Conservation (phyloP, 2,329 filamentous ascomycete genomes). For the Ceratocystis variospora region DNA sequence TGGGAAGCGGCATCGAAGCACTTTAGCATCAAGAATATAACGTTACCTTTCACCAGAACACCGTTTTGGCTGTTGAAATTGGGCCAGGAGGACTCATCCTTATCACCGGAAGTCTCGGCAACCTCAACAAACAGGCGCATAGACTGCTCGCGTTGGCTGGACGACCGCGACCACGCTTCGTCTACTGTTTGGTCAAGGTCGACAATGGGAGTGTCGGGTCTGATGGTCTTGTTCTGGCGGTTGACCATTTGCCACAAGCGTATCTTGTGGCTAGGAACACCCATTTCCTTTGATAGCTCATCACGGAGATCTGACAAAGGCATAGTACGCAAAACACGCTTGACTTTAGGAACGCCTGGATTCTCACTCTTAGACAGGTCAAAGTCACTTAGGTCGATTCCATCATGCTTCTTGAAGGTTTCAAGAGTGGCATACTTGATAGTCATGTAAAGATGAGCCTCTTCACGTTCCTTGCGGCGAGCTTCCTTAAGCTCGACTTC, state of each 20-base stretch:
- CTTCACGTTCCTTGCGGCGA: constrained; percentile 74
- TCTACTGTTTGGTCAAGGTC: constrained; percentile 66
- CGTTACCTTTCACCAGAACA: constrained; percentile 44
- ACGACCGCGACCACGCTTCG: constrained; percentile 44
- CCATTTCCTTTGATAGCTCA: constrained; percentile 56
- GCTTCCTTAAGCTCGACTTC: constrained; percentile 65
- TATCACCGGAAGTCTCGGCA: constrained; percentile 48
- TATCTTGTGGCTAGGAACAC: constrained; percentile 52
- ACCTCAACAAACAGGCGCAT: constrained; percentile 82
- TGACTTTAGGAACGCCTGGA: constrained; percentile 53
- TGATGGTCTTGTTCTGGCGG: constrained; percentile 89
- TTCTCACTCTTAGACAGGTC: constrained; percentile 28
- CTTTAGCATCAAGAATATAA: constrained; percentile 80
- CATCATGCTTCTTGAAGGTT: constrained; percentile 67
- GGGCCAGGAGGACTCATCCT: constrained; percentile 61
- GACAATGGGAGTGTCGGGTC: constrained; percentile 75
- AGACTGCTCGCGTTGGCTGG: constrained; percentile 51
- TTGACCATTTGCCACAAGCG: constrained; percentile 97
- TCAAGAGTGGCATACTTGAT: constrained; percentile 69
- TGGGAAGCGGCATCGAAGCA: constrained; percentile 73
- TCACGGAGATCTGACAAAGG: constrained; percentile 62
- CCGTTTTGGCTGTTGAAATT: constrained; percentile 45
- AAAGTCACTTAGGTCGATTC: constrained; percentile 66
- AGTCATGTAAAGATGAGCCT: constrained; percentile 83
- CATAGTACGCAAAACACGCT: constrained; percentile 61